Evolutionary conservation across 768 basidiomycete species (phyloP), one percentile per base, ranked within the genome.

Genomic region (Tricholomella constricta): DNA sequence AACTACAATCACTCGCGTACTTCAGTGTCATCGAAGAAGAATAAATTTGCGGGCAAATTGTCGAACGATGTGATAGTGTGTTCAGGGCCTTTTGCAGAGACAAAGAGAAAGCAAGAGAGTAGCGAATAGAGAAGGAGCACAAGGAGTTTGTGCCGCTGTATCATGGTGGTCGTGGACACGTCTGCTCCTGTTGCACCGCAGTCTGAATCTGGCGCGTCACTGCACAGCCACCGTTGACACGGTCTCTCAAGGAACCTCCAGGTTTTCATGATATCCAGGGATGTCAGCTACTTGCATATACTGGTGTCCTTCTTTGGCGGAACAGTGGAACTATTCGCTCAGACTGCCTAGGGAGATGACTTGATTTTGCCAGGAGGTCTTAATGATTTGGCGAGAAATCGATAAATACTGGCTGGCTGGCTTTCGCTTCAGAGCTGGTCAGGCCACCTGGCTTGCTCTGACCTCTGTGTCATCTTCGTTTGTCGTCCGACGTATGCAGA

Each of bases 21-120:
- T 26, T 86, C 70, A 6, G 91, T 87, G 72, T 97, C 96, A 57
- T 98, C 91, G 72, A 98, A 97, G 78, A 94, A 98, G 74, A 89
- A 90, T 47, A 96, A 65, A 61, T 80, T 78, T 11, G 81, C 80
- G 8, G 94, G 93, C 31, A 90, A 72, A 67, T 89, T 89, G 43
- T 80, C 63, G 68, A 96, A 91, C 51, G 76, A 71, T 29, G 71
- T 78, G 48, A 85, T 60, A 6, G 70, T 55, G 57, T 78, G 72
- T 53, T 78, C 65, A 60, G 85, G 85, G 23, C 78, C 64, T 63
- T 78, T 78, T 2, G 79, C 75, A 19, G 45, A 14, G 2, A 40
- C 55, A 27, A 56, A 27, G 34, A 57, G 40, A 38, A 61, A 29
- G 48, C 40, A 55, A 47, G 57, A 58, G 38, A 60, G 50, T 22